These are phyloP conservation scores for Chlorella sorokiniana DNA, from an alignment of 139 green algal genomes.

Conservation along the genomic window DNA sequence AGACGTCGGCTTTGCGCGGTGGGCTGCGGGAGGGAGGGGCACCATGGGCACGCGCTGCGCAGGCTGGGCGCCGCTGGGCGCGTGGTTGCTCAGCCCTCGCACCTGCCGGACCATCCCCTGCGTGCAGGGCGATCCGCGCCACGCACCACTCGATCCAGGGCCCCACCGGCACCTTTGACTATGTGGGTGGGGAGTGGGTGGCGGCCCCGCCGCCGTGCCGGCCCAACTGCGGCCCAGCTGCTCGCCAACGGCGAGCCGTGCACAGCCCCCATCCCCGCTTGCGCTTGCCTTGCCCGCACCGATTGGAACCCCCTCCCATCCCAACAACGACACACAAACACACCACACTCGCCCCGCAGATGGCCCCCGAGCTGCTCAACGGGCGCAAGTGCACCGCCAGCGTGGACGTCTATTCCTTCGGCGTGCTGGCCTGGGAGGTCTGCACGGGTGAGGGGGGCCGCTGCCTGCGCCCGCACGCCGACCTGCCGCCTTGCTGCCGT, in stretches of 20 bases:
- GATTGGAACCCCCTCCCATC: not conserved
- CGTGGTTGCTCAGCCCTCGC: not conserved
- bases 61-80: too few species aligned
- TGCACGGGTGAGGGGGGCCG: not conserved
- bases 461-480: not conserved
- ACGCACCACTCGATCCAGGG: conserved; percentile 24
- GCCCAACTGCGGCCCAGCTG: not conserved
- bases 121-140: conserved; percentile 9
- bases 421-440: not conserved
- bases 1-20: conserved; percentile 21
- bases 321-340: too few species aligned
- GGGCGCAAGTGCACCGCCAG: conserved; percentile 44
- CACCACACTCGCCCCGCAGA: not conserved
- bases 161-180: conserved; percentile 25
- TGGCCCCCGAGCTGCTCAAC: conserved; percentile 43
- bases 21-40: not conserved
- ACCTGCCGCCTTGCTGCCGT: not conserved
- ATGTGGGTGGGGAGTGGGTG: conserved; percentile 1
- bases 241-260: not conserved
- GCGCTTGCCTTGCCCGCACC: not conserved
- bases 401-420: conserved; percentile 48
- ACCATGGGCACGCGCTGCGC: too few species aligned
- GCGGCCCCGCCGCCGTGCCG: not conserved
- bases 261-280: too few species aligned
- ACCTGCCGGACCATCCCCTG: not conserved